Base-by-base conservation (phyloP, 495 filamentous ascomycete species). In the Xylaria intraflava region DNA sequence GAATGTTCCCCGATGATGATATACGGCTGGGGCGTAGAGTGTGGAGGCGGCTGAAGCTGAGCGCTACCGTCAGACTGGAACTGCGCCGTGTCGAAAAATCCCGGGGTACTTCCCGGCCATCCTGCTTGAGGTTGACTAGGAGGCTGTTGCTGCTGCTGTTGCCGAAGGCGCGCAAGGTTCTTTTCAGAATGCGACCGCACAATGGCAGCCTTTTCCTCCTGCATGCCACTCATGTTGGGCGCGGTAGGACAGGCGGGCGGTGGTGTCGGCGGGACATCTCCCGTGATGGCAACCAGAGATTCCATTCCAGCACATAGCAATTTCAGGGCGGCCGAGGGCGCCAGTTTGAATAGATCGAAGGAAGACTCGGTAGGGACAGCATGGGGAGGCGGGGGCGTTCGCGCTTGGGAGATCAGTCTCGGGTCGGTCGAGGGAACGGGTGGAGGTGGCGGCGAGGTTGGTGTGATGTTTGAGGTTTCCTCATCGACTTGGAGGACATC, bases 271-370 rank as follows among this genome's bases (percentile, higher is more conserved):
- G 87, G 84, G 24, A 88, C 70, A 62, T 92, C 84, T 43, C 86
- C 87, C 35, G 84, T 87, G 40, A 83, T 66, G 33, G 75, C 75
- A 14, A 87, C 85, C 43, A 98, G 75, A 12, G 79, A 75, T 57
- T 94, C 86, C 51, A 96, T 72, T 24, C 84, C 82, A 22, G 78
- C 71, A 41, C 82, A 82, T 4, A 98, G 78, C 47, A 95, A 72
- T 56, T 86, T 87, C 57, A 98, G 72, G n/a, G 92, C 92, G 0
- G 81, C 80, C 24, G 83, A 75, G 0, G 90, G 83, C 0, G 80
- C 68, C 33, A 98, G 75, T 20, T 81, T 79, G 69, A 87, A 87
- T 49, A 95, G 80, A 62, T 89, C 85, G 17, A 17, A 19, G 31
- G 73, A 63, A 47, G 50, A 59, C 35, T 51, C 54, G 29, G 53